Conservation (phyloP, 2,329 filamentous ascomycete genomes). For the Beauveria scarabaeidicola region DNA sequence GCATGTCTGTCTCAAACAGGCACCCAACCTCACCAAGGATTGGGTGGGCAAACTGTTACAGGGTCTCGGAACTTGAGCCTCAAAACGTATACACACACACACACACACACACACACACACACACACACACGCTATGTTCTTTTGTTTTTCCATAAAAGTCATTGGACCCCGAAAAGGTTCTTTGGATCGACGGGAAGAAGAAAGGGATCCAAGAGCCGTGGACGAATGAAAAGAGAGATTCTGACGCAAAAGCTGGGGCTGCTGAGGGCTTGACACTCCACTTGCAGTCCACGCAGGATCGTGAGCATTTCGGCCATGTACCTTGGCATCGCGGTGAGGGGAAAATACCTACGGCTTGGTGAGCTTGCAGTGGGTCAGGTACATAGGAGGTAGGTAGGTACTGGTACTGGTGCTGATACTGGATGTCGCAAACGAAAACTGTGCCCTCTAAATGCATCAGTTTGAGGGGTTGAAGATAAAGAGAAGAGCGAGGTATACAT, state of each 20-base stretch:
- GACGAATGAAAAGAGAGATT: background rate
- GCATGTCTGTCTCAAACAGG: background rate
- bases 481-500: no score
- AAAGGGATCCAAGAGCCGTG: background rate
- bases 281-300: background rate
- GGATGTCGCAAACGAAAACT: background rate
- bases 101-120: no score
- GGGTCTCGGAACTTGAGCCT: background rate
- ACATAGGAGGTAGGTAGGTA: background rate
- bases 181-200: background rate
- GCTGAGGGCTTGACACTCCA: background rate
- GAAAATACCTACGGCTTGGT: background rate
- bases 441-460: background rate
- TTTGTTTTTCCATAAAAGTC: background rate
- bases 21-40: background rate
- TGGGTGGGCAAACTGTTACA: background rate
- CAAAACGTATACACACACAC: background rate
- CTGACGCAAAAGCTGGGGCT: slow-evolving; percentile 5
- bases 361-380: background rate
- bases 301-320: no score
- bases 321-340: background rate
- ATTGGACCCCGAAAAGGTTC: background rate
- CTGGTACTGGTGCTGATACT: background rate
- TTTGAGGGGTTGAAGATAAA: no score
- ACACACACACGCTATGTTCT: no score